Conservation (phyloP, 768 basidiomycete genomes). For the Piloderma croceum region DNA sequence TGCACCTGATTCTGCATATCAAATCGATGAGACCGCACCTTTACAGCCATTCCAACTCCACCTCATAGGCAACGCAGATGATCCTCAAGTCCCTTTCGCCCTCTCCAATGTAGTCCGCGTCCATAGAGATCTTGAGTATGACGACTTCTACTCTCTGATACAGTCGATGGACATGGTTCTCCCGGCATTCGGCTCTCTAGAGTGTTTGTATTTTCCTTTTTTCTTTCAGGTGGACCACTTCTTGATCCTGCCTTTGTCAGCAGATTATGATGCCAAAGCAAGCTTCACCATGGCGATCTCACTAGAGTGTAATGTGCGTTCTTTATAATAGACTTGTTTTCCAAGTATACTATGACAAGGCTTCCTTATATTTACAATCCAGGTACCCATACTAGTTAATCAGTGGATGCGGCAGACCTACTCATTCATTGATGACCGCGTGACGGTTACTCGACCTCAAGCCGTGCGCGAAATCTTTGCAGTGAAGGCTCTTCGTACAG, state of each 20-base stretch:
- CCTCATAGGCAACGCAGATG: conserved; percentile 30
- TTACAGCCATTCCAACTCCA: conserved; percentile 30
- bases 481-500: conserved; percentile 32
- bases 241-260: too few species aligned
- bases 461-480: conserved; percentile 37
- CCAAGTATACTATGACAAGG: neutral
- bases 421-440: conserved; percentile 30
- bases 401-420: conserved; percentile 34
- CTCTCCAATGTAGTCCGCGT: conserved; percentile 34
- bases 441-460: conserved; percentile 34
- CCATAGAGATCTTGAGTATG: conserved; percentile 29
- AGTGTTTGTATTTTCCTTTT: too few species aligned
- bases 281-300: conserved; percentile 39
- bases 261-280: conserved; percentile 34
- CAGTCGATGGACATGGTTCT: conserved; percentile 35
- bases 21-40: conserved; percentile 18
- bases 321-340: too few species aligned
- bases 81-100: conserved; percentile 28
- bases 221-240: too few species aligned
- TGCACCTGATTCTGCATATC: conserved; percentile 14
- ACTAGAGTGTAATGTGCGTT: conserved; percentile 33
- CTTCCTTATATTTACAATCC: neutral
- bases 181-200: too few species aligned
- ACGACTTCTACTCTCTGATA: conserved; percentile 34
- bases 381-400: conserved; percentile 39